phyloP scores from a whole-genome alignment of 2,329 filamentous ascomycete genomes.

The Talaromyces sp. region DNA sequence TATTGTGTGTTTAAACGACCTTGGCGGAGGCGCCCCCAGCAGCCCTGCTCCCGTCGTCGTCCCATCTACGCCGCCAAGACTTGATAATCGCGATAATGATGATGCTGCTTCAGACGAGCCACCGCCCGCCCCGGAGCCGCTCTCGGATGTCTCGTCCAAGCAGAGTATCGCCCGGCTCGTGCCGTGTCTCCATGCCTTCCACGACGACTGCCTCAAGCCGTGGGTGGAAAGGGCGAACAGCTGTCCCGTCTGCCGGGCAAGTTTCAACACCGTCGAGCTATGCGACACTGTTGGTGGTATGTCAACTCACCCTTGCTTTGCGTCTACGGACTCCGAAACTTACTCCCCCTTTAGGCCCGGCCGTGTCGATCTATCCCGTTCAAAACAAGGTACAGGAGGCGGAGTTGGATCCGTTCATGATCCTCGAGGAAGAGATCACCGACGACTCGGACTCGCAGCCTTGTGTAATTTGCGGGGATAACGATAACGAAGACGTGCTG shows the following conservation, averaged over 20 bases:
- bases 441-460: slow-evolving; percentile 65
- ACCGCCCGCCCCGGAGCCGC: slow-evolving; percentile 8
- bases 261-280: slow-evolving; percentile 86
- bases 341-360: slow-evolving; percentile 41
- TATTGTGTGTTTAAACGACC: slow-evolving; percentile 68
- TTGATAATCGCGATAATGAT: slow-evolving; percentile 29
- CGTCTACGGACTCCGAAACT: slow-evolving; percentile 1
- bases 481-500: slow-evolving; percentile 77
- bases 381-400: slow-evolving; percentile 64
- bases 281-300: slow-evolving; percentile 74
- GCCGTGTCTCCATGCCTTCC: slow-evolving; percentile 85
- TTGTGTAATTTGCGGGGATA: slow-evolving; percentile 78
- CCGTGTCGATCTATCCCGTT: slow-evolving; percentile 55
- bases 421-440: slow-evolving; percentile 60
- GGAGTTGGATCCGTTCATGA: slow-evolving; percentile 70
- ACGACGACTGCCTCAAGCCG: slow-evolving; percentile 85
- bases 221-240: slow-evolving; percentile 98
- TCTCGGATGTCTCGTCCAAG: slow-evolving; percentile 7
- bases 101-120: slow-evolving; percentile 21
- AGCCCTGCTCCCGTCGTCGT: slow-evolving; percentile 38
- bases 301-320: slow-evolving; percentile 9
- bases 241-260: slow-evolving; percentile 91
- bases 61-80: slow-evolving; percentile 40
- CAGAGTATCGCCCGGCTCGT: slow-evolving; percentile 57
- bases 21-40: slow-evolving; percentile 52